Evolutionary conservation across 2,329 filamentous ascomycete species (phyloP).

Genomic region (Colletotrichum gloeosporioides): DNA sequence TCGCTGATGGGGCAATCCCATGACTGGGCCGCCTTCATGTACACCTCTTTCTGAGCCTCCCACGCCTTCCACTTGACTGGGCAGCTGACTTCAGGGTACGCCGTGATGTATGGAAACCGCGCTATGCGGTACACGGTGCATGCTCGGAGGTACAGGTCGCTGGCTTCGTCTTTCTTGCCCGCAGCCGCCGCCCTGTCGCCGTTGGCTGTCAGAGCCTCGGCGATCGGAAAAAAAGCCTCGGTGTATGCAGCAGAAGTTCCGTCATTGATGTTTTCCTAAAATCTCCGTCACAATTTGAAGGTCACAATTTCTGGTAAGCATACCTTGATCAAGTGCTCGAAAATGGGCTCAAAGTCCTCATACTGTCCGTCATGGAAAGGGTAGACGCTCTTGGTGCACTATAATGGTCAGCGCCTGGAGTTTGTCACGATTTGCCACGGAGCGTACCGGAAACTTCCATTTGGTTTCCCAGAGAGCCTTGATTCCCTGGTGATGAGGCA

Average conservation of each 20-base stretch:
- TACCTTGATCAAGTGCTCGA: conserved; percentile 65
- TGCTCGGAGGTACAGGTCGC: conserved; percentile 70
- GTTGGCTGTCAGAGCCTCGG: conserved; percentile 57
- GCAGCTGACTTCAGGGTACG: conserved; percentile 42
- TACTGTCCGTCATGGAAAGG: conserved; percentile 76
- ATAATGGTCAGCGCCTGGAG: neutral
- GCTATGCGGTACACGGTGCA: conserved; percentile 77
- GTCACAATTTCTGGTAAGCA: neutral
- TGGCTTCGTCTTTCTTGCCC: conserved; percentile 58
- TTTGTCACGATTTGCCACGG: neutral
- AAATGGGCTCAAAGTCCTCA: conserved; percentile 74
- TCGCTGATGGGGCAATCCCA: conserved; percentile 68
- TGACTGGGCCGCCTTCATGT: conserved; percentile 58
- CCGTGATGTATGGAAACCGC: conserved; percentile 66
- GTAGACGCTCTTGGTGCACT: conserved; percentile 68
- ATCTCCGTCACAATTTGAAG: neutral
- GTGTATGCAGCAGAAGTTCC: conserved; percentile 72
- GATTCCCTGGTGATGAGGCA: conserved; percentile 66
- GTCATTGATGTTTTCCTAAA: conserved; percentile 64
- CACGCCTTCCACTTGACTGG: conserved; percentile 66
- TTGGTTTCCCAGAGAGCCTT: conserved; percentile 76
- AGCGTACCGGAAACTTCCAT: conserved; percentile 70
- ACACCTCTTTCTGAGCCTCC: conserved; percentile 67
- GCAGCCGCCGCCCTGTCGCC: conserved; percentile 55
- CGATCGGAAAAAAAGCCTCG: conserved; percentile 64